Conservation (phyloP, 768 basidiomycete species). For the Mycena filopes region DNA sequence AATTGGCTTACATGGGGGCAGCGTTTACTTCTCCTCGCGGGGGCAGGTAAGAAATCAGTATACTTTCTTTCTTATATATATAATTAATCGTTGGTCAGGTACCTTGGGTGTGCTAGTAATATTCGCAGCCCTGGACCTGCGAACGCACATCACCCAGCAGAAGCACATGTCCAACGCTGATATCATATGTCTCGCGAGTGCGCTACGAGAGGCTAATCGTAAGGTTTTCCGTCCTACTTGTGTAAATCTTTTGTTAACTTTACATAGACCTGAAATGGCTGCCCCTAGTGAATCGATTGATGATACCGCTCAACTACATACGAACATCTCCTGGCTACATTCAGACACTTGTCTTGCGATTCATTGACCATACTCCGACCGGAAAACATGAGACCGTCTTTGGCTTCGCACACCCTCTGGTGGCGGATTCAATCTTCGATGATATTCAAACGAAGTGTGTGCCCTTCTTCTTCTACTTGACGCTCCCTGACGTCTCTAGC, state of each 20-base stretch:
- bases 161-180: neutral
- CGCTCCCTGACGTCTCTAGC: no score
- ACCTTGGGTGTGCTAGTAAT: neutral
- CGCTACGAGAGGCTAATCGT: neutral
- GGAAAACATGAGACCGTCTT: no score
- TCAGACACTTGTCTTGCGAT: neutral
- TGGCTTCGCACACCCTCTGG: neutral
- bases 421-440: neutral
- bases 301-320: slow-evolving; percentile 3
- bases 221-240: neutral
- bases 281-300: neutral
- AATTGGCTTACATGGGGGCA: no score
- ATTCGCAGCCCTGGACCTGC: neutral
- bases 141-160: neutral
- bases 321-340: neutral
- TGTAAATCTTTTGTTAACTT: no score
- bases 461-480: neutral
- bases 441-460: slow-evolving; percentile 1
- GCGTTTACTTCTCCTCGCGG: neutral
- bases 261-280: neutral
- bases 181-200: neutral
- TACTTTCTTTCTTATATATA: neutral
- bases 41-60: neutral
- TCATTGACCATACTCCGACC: no score
- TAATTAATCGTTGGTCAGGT: neutral